Conservation (phyloP, 2,329 filamentous ascomycete species). For the Neonectria ditissima region DNA sequence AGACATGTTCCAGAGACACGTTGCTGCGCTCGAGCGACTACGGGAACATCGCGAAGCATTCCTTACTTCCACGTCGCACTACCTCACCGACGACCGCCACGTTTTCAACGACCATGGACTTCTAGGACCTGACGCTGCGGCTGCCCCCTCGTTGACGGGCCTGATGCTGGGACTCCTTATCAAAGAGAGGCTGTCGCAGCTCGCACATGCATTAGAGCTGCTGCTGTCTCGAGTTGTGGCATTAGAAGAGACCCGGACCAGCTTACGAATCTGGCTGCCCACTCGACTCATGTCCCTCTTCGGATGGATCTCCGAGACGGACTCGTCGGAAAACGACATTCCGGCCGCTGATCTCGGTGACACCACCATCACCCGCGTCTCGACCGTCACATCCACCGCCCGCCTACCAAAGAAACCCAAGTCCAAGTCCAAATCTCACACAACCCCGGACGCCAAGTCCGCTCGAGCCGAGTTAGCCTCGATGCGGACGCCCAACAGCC, state of each 20-base stretch:
- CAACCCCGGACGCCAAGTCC: not conserved
- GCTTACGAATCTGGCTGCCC: conserved; percentile 16
- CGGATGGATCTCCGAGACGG: conserved; percentile 18
- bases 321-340: conserved; percentile 15
- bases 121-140: not conserved
- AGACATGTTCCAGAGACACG: conserved; percentile 17
- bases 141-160: conserved; percentile 4
- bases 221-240: conserved; percentile 13
- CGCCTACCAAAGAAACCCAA: not conserved
- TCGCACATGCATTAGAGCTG: conserved; percentile 5
- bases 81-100: conserved; percentile 4
- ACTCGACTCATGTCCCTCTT: conserved; percentile 9
- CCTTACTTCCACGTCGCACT: conserved; percentile 3
- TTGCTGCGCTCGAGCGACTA: conserved; percentile 1
- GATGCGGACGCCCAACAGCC: conserved; percentile 24
- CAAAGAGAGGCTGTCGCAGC: conserved; percentile 19
- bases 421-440: not conserved
- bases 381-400: conserved; percentile 7
- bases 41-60: conserved; percentile 10
- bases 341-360: conserved; percentile 19
- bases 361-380: conserved; percentile 11
- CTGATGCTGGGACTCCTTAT: conserved; percentile 17
- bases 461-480: conserved; percentile 13
- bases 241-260: conserved; percentile 9
- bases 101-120: conserved; percentile 18